These are phyloP conservation scores for Ilex paraguariensis DNA, from an alignment of 305 asterid genomes.

Conservation along the genomic window DNA sequence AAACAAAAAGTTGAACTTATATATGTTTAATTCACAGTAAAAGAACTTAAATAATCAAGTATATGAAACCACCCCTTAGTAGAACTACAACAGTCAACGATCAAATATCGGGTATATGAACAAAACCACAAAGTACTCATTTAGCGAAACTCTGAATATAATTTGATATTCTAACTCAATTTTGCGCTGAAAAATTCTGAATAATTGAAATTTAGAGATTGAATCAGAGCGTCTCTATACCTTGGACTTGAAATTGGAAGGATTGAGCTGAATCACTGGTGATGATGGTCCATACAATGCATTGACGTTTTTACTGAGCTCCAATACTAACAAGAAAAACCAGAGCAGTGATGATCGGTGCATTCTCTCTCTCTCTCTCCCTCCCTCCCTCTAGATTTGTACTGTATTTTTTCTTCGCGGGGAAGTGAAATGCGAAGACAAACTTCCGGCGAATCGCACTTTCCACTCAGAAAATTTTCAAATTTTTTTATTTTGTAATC, in stretches of 20 bases:
- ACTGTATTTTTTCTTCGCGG: no score
- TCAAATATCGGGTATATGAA: not conserved
- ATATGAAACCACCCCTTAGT: not conserved
- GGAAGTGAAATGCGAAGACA: no score
- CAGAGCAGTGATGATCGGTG: conserved; percentile 25
- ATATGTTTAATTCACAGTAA: no score
- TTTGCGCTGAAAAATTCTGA: no score
- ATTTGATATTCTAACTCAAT: not conserved
- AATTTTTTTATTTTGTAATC: no score
- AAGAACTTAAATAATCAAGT: no score
- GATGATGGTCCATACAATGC: conserved; percentile 83
- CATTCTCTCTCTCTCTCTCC: conserved; percentile 19
- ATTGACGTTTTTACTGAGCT: conserved; percentile 33
- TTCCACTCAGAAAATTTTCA: no score
- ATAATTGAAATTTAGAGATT: not conserved
- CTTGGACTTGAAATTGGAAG: conserved; percentile 90
- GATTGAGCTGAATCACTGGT: conserved; percentile 82
- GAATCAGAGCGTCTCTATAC: conserved; percentile 20
- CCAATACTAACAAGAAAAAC: conserved; percentile 26
- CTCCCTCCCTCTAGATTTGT: not conserved
- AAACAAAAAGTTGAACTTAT: no score
- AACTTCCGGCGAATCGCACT: no score
- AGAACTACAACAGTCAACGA: not conserved
- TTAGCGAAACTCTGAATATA: not conserved
- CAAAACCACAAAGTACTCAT: not conserved